phyloP scores from a whole-genome alignment of 306 rosid species.

The Malus orientalis region DNA sequence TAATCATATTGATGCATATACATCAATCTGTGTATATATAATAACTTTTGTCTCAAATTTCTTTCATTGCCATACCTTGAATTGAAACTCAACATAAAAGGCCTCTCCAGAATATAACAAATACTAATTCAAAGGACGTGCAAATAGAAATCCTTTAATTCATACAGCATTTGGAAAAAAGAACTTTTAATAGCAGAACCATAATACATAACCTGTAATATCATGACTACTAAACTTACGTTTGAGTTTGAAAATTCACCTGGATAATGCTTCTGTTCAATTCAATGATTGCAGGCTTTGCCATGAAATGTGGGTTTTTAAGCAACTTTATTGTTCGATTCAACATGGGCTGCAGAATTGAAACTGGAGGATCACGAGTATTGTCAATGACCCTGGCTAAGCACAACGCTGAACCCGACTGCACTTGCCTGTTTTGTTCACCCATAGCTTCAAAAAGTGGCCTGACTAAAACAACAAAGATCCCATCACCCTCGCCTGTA shows the following conservation, averaged over 20 bases:
- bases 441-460: slow-evolving; percentile 75
- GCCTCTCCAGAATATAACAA: neutral
- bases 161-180: slow-evolving; percentile 3
- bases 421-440: slow-evolving; percentile 75
- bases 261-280: slow-evolving; percentile 55
- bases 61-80: neutral
- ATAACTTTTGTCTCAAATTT: neutral
- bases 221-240: neutral
- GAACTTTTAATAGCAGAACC: neutral
- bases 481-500: slow-evolving; percentile 23
- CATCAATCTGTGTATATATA: neutral
- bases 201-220: neutral
- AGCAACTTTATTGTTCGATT: slow-evolving; percentile 57
- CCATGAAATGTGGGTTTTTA: slow-evolving; percentile 67
- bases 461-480: slow-evolving; percentile 45
- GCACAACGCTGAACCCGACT: slow-evolving; percentile 56
- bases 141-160: neutral
- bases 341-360: slow-evolving; percentile 59
- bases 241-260: slow-evolving; percentile 21
- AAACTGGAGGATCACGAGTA: slow-evolving; percentile 48
- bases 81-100: neutral
- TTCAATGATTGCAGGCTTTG: slow-evolving; percentile 63
- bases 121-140: neutral
- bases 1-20: neutral
- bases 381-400: slow-evolving; percentile 54